Evolutionary conservation across 345 rosid species (phyloP), one percentile per base, ranked within the genome.

Genomic region (Eucalyptus caleyi): DNA sequence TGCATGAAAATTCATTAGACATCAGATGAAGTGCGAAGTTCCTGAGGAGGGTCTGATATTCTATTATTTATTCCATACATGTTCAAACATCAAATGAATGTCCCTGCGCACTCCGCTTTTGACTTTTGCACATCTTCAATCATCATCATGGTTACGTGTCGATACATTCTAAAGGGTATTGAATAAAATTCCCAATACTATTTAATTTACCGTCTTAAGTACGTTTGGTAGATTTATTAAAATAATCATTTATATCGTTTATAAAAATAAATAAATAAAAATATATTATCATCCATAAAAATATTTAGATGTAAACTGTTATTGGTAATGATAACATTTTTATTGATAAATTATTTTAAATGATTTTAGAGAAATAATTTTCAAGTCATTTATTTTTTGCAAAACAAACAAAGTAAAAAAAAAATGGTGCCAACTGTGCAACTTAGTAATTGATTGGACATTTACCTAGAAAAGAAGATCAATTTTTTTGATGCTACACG

Each of bases 241-340:
- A 56, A 27, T 13, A 62, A 27, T 27, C 4, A 27, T 12, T 62
- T 27, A 30, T 62, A 62, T 13, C 9, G 0, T 6, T n/a, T 65
- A 65, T 15, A 14, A 65, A 65, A 65, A 65, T 65, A 4, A n/a
- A n/a, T 14, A 0, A 65, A 65, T 15, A 0, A 8, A n/a, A 15
- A 65, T 65, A 14, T n/a, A 15, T n/a, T 15, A 65, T 7, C 2
- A 0, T 15, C 10, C 19, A n/a, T 4, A 16, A 65, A 14, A 65
- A n/a, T 4, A 4, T 15, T 65, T 65, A 8, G 0, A 15, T 14
- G 15, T 65, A 15, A n/a, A 65, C 1, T 0, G 8, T 13, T n/a
- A n/a, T n/a, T 30, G 4, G 1, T 65, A 65, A 65, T n/a, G 9
- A 62, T 65, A 65, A 65, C 9, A 65, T n/a, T 65, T 65, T 65